Evolutionary conservation across 1,284 basidiomycete species (phyloP), one percentile per base, ranked within the genome.

Genomic region (Malassezia restricta): DNA sequence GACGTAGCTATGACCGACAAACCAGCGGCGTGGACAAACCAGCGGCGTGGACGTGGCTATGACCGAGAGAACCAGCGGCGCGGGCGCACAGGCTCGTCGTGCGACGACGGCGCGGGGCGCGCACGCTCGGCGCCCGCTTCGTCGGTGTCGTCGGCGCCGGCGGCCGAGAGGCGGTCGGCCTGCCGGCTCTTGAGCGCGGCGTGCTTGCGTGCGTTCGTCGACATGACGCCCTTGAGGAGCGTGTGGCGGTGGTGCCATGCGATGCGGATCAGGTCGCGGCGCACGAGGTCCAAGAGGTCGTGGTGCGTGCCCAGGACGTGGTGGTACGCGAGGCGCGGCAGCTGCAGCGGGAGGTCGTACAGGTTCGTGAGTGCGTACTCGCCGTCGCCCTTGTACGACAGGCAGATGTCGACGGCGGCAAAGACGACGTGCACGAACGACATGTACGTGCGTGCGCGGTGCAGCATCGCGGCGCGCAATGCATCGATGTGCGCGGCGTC

Each of bases 351-450:
- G 51, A 80, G 75, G 56, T 79, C 78, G 61, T 77, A 78, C 30
- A 79, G 65, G 53, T 80, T 76, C 3, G 76, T 76, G 45, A 77
- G 68, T 27, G 75, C 75, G 63, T 76, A 77, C 27, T 75, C 67
- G 53, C 74, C 75, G 45, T 79, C 78, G 47, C 77, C 77, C 61
- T 79, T 79, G 73, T 78, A 80, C 42, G 64, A 69, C 27, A 63
- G 43, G 37, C 58, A 62, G 20, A 68, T 58, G 41, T 74, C 77
- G 5, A 70, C 85, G 80, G 84, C 83, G 6, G 83, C 80, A 45
- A 95, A 79, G 63, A 80, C 79, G 54, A 94, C 84, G 49, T 82
- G 78, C 38, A 92, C 80, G 63, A 94, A 94, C 6, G 84, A 89
- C 63, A 75, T 69, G 58, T 77, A 77, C 9, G 62, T 55, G 4